Evolutionary conservation across 768 basidiomycete genomes (phyloP).

Genomic region (Podaxis sp.): DNA sequence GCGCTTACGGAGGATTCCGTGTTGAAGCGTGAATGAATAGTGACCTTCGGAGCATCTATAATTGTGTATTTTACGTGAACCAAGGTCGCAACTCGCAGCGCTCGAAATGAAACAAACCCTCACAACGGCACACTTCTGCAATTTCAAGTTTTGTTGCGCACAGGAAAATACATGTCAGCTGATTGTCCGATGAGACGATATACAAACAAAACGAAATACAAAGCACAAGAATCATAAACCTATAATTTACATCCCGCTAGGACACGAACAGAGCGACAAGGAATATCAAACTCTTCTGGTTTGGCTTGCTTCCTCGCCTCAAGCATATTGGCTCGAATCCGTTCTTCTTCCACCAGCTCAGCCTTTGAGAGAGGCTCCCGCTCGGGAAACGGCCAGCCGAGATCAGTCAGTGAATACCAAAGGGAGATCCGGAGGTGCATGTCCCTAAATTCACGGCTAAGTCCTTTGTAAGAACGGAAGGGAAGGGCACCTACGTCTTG

Average conservation of each 20-base stretch:
- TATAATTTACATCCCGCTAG: slow-evolving; percentile 59
- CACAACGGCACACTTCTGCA: no score
- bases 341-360: slow-evolving; percentile 67
- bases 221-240: neutral
- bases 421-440: slow-evolving; percentile 64
- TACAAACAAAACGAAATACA: neutral
- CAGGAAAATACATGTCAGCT: neutral
- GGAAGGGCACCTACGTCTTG: slow-evolving; percentile 34
- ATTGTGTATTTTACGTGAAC: no score
- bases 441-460: slow-evolving; percentile 42
- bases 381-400: slow-evolving; percentile 60
- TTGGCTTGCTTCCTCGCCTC: slow-evolving; percentile 54
- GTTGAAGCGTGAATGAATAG: no score
- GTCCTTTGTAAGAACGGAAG: neutral
- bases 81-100: no score
- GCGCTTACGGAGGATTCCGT: no score
- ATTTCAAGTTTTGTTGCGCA: neutral
- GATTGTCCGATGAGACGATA: neutral
- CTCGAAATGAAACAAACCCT: no score
- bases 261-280: slow-evolving; percentile 60
- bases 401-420: slow-evolving; percentile 59
- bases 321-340: slow-evolving; percentile 58
- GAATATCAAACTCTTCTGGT: slow-evolving; percentile 49
- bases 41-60: no score
- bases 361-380: slow-evolving; percentile 68